Evolutionary conservation across 768 basidiomycete genomes (phyloP).

Genomic region (Trametes sanguinea): DNA sequence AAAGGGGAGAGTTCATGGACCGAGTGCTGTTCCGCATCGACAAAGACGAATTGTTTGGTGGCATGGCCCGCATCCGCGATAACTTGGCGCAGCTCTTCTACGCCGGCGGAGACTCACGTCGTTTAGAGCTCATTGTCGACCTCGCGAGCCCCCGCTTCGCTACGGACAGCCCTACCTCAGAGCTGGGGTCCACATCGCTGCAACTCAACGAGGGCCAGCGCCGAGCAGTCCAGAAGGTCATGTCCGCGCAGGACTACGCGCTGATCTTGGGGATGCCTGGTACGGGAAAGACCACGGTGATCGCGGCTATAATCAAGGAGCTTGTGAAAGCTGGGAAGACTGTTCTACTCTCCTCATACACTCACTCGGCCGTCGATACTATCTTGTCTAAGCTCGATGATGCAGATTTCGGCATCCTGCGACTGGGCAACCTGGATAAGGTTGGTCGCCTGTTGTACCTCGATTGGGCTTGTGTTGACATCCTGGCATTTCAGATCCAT

Average conservation of each 20-base stretch:
- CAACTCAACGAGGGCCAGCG: conserved; percentile 71
- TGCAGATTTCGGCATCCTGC: conserved; percentile 69
- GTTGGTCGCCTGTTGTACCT: conserved; percentile 40
- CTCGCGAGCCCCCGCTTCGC: conserved; percentile 69
- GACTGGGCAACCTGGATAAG: conserved; percentile 92
- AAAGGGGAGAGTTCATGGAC: conserved; percentile 25
- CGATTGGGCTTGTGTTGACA: background rate
- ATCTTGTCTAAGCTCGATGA: conserved; percentile 81
- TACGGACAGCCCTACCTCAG: conserved; percentile 32
- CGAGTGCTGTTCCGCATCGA: conserved; percentile 78
- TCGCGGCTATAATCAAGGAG: conserved; percentile 81
- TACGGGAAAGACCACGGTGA: conserved; percentile 95
- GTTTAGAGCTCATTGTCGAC: conserved; percentile 81
- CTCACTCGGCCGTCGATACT: conserved; percentile 98
- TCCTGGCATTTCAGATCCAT: conserved; percentile 60
- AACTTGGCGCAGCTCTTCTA: conserved; percentile 92
- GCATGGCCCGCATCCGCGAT: conserved; percentile 86
- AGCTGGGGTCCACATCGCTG: conserved; percentile 24
- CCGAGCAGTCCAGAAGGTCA: conserved; percentile 68
- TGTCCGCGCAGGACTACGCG: conserved; percentile 86
- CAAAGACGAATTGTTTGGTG: conserved; percentile 86
- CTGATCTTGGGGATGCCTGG: conserved; percentile 97
- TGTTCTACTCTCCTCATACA: conserved; percentile 89
- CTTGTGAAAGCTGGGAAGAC: conserved; percentile 83
- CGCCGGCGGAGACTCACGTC: conserved; percentile 65